Percentiles rank a stretch among this genome's conserved stretches.
Conservation (phyloP, 192 early-diverging fungal species). For the Rhizophagus sp. region DNA sequence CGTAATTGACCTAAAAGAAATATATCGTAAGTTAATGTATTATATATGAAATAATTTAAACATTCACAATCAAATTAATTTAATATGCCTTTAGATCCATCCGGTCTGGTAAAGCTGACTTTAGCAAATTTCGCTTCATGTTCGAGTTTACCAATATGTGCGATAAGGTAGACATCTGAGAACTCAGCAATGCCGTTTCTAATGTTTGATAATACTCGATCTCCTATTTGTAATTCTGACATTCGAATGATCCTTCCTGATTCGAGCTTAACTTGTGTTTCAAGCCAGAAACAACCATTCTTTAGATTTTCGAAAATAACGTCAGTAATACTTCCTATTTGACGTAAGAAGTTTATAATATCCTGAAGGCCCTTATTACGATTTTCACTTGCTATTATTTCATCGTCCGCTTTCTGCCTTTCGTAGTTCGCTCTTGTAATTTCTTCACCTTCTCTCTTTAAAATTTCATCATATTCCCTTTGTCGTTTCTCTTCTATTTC, state of each 20-base stretch:
- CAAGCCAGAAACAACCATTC: background rate
- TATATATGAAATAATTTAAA: too few species aligned
- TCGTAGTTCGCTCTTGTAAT: too few species aligned
- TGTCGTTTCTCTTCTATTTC: background rate
- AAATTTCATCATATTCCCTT: background rate
- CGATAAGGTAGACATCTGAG: background rate
- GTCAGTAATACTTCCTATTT: too few species aligned
- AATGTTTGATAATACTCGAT: background rate
- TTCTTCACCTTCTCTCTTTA: too few species aligned
- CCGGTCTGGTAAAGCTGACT: background rate
- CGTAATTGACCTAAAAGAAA: background rate
- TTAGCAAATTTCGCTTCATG: background rate
- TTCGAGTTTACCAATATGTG: background rate
- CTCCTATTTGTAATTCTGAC: conserved; percentile 1
- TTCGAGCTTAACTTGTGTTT: background rate
- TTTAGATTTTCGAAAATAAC: too few species aligned
- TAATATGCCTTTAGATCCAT: background rate
- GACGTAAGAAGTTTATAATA: too few species aligned
- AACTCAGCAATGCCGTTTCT: background rate
- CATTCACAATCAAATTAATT: too few species aligned
- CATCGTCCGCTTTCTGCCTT: too few species aligned
- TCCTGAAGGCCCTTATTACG: too few species aligned
- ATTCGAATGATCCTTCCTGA: background rate
- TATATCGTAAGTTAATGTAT: too few species aligned
- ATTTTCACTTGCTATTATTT: background rate